Base-by-base conservation (phyloP, 306 rosid species). In the Gynostemma pentaphyllum region DNA sequence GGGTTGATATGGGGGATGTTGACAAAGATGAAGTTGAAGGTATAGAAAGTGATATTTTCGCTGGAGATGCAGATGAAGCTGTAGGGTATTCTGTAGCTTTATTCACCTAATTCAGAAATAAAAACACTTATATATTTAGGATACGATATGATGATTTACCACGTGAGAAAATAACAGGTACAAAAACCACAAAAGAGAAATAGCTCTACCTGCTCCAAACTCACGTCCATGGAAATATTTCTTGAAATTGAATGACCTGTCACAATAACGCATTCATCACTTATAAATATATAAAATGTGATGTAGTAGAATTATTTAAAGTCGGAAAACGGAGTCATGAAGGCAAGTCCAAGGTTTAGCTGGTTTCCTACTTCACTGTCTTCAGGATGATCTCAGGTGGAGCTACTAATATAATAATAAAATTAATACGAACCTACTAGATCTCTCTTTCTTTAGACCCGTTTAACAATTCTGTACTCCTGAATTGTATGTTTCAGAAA, bases 191-290 rank as follows among this genome's bases (percentile, higher is more conserved):
- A 59, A 59, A 59, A 40, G 32, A 37, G 47, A 46, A 21, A 59
- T 21, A 39, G 40, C 54, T 69, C 45, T 72, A 92, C 96, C 95
- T 84, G 96, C 60, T 83, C 90, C 57, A 78, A 53, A 45, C 81
- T 82, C 48, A 70, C 76, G 74, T 88, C 96, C 63, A 76, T 72
- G 32, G 95, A 88, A 63, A 77, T 73, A 72, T 79, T 79, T 73
- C 81, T 70, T 73, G 90, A 77, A 74, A 84, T 69, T 66, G 89
- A 83, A 70, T 68, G 83, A 70, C 82, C 98, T 92, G 84, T 61
- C 61, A 74, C 24, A 73, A 73, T 19, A 50, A 16, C 2, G 22
- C 28, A 34, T n/a, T n/a, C n/a, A n/a, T n/a, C n/a, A n/a, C n/a
- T n/a, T n/a, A 60, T 29, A 41, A 32, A 53, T 45, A 10, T 24